These are phyloP conservation scores for Neurospora sp. DNA, from an alignment of 495 filamentous ascomycete genomes.

Conservation along the genomic window DNA sequence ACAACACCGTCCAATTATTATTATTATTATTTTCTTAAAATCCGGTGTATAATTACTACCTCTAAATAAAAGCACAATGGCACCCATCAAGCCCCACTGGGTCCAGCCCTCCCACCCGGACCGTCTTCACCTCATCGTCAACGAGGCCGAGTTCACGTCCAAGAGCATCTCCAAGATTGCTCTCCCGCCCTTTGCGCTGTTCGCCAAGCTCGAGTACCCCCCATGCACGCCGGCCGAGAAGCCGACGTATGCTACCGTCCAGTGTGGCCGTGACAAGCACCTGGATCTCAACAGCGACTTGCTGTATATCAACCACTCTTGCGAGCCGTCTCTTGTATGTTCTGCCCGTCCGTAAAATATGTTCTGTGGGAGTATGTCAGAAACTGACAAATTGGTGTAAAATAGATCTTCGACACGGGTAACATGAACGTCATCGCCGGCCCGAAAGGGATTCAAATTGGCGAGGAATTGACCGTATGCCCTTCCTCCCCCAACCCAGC, in stretches of 20 bases:
- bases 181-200: slow-evolving; percentile 52
- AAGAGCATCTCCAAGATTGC: slow-evolving; percentile 50
- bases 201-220: slow-evolving; percentile 41
- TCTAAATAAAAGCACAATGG: slow-evolving; percentile 20
- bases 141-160: slow-evolving; percentile 44
- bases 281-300: slow-evolving; percentile 67
- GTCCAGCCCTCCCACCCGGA: slow-evolving; percentile 42
- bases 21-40: background rate
- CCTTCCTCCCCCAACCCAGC: too few species aligned
- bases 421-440: slow-evolving; percentile 53
- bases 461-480: slow-evolving; percentile 57
- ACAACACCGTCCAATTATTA: background rate
- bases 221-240: slow-evolving; percentile 42
- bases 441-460: slow-evolving; percentile 43
- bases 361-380: too few species aligned
- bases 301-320: slow-evolving; percentile 68
- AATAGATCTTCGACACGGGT: slow-evolving; percentile 54
- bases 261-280: slow-evolving; percentile 50
- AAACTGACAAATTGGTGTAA: too few species aligned
- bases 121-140: slow-evolving; percentile 41
- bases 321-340: slow-evolving; percentile 52
- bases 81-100: slow-evolving; percentile 42
- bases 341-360: too few species aligned
- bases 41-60: background rate
- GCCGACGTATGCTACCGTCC: slow-evolving; percentile 61